Evolutionary conservation across 1,284 basidiomycete genomes (phyloP).

Genomic region (Rhodotorula glutinis): DNA sequence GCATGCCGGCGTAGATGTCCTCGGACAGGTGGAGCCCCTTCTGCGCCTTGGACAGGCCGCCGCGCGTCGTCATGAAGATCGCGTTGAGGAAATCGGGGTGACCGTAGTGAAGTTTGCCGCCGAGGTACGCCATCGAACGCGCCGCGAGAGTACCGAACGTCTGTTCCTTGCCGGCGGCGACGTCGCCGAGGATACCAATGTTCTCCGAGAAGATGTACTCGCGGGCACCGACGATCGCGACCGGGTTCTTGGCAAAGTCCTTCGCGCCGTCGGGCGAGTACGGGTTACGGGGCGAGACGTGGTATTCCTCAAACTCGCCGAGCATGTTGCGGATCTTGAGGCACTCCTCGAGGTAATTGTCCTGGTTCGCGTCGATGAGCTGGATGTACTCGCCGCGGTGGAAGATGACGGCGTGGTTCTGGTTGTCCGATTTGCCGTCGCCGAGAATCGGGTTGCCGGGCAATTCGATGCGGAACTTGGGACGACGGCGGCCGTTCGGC

Average conservation of each 20-base stretch:
- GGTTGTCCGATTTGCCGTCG: constrained; percentile 99
- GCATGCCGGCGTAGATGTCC: constrained; percentile 99
- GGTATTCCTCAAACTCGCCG: constrained; percentile 94
- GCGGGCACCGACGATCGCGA: constrained; percentile 96
- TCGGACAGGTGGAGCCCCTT: constrained; percentile 98
- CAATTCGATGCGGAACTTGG: constrained; percentile 97
- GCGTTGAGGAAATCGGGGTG: constrained; percentile 99
- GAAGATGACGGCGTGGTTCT: constrained; percentile 99
- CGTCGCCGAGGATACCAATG: constrained; percentile 97
- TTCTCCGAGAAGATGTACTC: constrained; percentile 99
- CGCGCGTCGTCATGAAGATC: constrained; percentile 96
- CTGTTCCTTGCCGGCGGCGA: constrained; percentile 98
- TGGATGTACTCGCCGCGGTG: constrained; percentile 98
- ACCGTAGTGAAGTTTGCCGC: constrained; percentile 97
- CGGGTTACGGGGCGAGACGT: constrained; percentile 78
- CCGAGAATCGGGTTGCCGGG: constrained; percentile 98
- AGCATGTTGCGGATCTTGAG: constrained; percentile 99
- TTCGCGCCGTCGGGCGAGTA: constrained; percentile 70
- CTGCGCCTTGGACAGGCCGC: constrained; percentile 97
- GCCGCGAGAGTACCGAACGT: constrained; percentile 98
- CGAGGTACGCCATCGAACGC: constrained; percentile 92
- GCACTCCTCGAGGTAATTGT: constrained; percentile 99
- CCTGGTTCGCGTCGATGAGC: constrained; percentile 98
- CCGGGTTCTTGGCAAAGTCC: constrained; percentile 62
- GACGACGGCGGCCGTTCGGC: constrained; percentile 79